Evolutionary conservation across 257 asterid genomes (phyloP).

Genomic region (Henckelia pumila): DNA sequence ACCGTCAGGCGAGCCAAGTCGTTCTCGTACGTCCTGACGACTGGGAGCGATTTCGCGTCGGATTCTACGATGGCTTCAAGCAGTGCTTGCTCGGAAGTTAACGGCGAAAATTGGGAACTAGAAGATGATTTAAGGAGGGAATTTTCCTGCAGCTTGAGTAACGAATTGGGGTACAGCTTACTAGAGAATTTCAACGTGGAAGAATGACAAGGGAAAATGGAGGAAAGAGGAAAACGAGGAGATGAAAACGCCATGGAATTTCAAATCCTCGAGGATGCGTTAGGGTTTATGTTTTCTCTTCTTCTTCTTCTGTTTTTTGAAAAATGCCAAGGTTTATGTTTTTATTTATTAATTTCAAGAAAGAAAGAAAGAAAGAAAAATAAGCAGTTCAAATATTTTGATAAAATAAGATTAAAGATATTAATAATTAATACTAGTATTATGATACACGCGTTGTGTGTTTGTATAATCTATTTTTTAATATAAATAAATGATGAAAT

Average conservation of each 20-base stretch:
- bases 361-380: no score
- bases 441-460: no score
- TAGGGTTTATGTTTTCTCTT: conserved; percentile 36
- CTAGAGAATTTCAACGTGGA: conserved; percentile 22
- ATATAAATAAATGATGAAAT: no score
- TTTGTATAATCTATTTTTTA: no score
- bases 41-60: conserved; percentile 42
- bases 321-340: no score
- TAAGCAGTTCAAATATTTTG: no score
- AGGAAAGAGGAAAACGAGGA: conserved; percentile 27
- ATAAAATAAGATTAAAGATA: no score
- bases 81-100: conserved; percentile 48
- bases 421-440: no score
- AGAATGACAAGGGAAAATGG: conserved; percentile 22
- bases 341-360: no score
- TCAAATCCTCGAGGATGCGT: neutral
- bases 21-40: conserved; percentile 74
- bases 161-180: conserved; percentile 18
- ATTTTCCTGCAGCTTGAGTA: conserved; percentile 21
- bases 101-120: conserved; percentile 34
- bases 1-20: conserved; percentile 67
- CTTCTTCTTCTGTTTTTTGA: no score
- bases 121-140: conserved; percentile 32
- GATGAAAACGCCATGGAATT: conserved; percentile 48
- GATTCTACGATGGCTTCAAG: conserved; percentile 51